Base-by-base conservation (phyloP, 495 filamentous ascomycete genomes). In the Evernia prunastri region DNA sequence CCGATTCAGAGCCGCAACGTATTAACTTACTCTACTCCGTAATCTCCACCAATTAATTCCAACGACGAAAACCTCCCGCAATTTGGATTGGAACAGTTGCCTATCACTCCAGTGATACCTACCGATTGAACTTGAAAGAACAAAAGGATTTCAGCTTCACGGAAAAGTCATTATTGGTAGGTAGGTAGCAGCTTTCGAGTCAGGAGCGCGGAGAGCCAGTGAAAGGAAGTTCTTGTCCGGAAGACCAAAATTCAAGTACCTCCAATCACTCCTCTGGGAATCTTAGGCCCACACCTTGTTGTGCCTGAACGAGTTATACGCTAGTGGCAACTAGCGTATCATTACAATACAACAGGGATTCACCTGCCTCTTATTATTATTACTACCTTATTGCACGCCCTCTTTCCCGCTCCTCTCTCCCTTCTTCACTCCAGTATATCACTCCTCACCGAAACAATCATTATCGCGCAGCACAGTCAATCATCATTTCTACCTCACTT, bases 401-500 rank as follows among this genome's bases (percentile, higher is more conserved):
- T 39, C 20, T 42, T 40, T 8, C 39, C 0, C n/a, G n/a, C 35
- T 25, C 35, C 11, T 31, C 15, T 42, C 56, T 25, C 35, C n/a
- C 17, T 25, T 9, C 8, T 17, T 9, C 33, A 23, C 33, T 40
- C 4, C 9, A 58, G 23, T 25, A 39, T 10, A 40, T 1, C 25
- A n/a, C 3, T 27, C 23, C 15, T 40, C 56, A 59, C 56, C 35
- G n/a, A 13, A 25, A 59, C 56, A 59, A 17, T 59, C 35, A 35
- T 42, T 39, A 35, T 59, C 56, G 56, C 56, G 31, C 56, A 39
- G 25, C n/a, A 39, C 35, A 59, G n/a, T 59, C 56, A 23, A 37
- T 59, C 56, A 37, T 59, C 56, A 25, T 40, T 20, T 39, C 35
- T 25, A 40, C 56, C 37, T 40, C 62, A 31, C 42, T 59, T 64